phyloP scores from a whole-genome alignment of 257 asterid genomes.

The Ligustrum vulgare region DNA sequence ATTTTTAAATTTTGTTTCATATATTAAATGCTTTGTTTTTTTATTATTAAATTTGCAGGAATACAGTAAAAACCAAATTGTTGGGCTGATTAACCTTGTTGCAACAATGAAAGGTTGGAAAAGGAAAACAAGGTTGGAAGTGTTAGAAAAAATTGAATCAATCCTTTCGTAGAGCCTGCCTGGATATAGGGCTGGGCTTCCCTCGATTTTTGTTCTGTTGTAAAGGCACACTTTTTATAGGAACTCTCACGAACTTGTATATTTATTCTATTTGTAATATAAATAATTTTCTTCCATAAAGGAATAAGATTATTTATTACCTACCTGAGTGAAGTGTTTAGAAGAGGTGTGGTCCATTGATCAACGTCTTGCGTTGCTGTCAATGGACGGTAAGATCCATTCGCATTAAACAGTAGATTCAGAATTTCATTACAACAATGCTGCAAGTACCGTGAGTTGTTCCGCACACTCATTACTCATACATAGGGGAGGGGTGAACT shows the following conservation, averaged over 20 bases:
- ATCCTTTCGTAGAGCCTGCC: slow-evolving; percentile 1
- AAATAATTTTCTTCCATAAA: not conserved
- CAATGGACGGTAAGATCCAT: not conserved
- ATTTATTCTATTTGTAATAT: slow-evolving; percentile 26
- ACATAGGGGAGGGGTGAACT: no score
- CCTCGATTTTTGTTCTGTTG: slow-evolving; percentile 24
- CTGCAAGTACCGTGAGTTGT: no score
- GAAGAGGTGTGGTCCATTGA: not conserved
- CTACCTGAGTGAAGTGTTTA: not conserved
- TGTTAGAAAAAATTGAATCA: slow-evolving; percentile 84
- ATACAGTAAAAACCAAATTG: slow-evolving; percentile 75
- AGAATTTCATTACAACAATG: no score
- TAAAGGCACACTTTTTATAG: slow-evolving; percentile 13
- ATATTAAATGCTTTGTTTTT: not conserved
- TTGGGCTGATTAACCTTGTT: slow-evolving; percentile 82
- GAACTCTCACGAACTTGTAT: slow-evolving; percentile 25
- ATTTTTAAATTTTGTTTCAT: not conserved
- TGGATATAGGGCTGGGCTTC: no score
- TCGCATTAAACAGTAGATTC: not conserved
- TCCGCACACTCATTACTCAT: no score
- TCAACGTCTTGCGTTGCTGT: not conserved
- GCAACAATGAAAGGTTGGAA: slow-evolving; percentile 96
- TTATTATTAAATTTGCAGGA: slow-evolving; percentile 47
- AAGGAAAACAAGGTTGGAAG: slow-evolving; percentile 85
- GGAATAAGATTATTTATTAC: not conserved